A percentile compares a stretch with the other conserved stretches of the same genome.
These are phyloP conservation scores for Corrigiola litoralis DNA, from an alignment of 179 eudicot genomes.

Conservation along the genomic window DNA sequence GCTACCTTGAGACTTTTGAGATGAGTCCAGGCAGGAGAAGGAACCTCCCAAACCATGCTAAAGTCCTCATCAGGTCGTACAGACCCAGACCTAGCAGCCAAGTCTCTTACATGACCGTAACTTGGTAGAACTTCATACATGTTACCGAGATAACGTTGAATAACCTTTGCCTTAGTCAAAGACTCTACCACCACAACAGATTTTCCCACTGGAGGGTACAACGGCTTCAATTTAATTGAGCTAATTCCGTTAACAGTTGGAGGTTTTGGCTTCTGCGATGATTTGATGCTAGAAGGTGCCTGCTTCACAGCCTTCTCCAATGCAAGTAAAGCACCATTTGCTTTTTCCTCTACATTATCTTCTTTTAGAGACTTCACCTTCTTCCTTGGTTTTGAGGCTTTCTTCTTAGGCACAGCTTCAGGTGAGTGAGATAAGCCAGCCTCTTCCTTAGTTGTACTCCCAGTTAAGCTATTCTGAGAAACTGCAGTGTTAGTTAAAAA, in stretches of 20 bases:
- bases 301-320: constrained; percentile 15
- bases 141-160: constrained; percentile 91
- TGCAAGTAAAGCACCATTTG: constrained; percentile 24
- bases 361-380: constrained; percentile 30
- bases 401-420: constrained; percentile 30
- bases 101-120: constrained; percentile 96
- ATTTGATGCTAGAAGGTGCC: constrained; percentile 22
- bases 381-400: constrained; percentile 23
- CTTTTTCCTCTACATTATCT: constrained; percentile 21
- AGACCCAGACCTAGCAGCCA: constrained; percentile 93
- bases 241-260: constrained; percentile 28
- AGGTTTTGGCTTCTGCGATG: constrained; percentile 22
- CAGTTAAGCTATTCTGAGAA: constrained; percentile 44
- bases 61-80: constrained; percentile 94
- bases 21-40: constrained; percentile 92
- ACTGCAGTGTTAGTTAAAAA: constrained; percentile 30
- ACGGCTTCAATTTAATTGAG: constrained; percentile 34
- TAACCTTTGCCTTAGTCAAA: constrained; percentile 81
- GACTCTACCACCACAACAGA: constrained; percentile 96
- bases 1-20: constrained; percentile 90
- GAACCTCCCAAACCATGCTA: constrained; percentile 98
- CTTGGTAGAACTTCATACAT: constrained; percentile 94
- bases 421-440: constrained; percentile 25
- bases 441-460: constrained; percentile 26
- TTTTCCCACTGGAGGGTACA: constrained; percentile 74